phyloP scores from a whole-genome alignment of 176 grass and related monocot genomes.

The Dactylis glomerata region DNA sequence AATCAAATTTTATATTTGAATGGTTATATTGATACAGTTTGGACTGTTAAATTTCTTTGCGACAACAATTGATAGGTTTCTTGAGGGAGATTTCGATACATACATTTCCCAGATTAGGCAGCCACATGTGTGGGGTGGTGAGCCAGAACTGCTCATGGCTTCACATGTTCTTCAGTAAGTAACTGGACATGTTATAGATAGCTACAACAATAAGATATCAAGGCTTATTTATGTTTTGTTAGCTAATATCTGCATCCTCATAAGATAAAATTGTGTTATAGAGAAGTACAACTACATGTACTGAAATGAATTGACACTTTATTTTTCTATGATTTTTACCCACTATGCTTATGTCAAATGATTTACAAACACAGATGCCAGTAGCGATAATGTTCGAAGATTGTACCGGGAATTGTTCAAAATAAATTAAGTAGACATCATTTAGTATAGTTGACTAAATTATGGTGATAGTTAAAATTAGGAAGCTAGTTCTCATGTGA shows the following conservation, averaged over 20 bases:
- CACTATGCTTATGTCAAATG: neutral
- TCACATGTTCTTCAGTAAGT: constrained; percentile 21
- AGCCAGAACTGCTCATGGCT: constrained; percentile 9
- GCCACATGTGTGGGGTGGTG: constrained; percentile 32
- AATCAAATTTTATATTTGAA: neutral
- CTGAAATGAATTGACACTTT: neutral
- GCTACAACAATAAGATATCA: neutral
- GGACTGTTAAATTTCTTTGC: neutral
- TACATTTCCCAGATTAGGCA: constrained; percentile 76
- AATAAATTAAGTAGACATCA: neutral
- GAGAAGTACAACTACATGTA: neutral
- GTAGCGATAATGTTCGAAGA: neutral
- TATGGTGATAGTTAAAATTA: neutral
- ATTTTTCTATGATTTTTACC: neutral
- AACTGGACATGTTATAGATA: neutral
- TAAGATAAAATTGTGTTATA: neutral
- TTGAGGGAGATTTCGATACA: constrained; percentile 83
- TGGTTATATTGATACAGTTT: neutral
- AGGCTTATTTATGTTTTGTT: neutral
- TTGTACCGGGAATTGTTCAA: neutral
- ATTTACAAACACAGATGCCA: neutral
- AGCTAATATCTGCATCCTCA: neutral
- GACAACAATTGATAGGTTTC: constrained; percentile 40
- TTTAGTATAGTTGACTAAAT: neutral
- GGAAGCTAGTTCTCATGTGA: neutral